These are phyloP conservation scores for Rhododendron williamsianum DNA, from an alignment of 148 eudicot genomes.

Conservation along the genomic window DNA sequence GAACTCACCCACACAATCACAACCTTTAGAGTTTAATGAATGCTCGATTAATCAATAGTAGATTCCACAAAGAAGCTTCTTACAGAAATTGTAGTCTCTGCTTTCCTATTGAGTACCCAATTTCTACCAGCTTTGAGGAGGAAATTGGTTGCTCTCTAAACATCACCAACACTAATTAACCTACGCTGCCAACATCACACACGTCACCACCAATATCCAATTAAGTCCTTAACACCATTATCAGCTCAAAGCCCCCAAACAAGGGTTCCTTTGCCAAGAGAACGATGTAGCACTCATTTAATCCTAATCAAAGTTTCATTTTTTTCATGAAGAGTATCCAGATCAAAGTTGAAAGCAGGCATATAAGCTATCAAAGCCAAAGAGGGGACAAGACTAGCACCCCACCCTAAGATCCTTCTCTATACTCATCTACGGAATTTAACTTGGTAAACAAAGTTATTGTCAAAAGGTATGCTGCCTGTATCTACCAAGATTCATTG, in stretches of 20 bases:
- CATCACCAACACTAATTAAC: not conserved
- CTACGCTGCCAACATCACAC: not conserved
- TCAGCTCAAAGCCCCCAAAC: not conserved
- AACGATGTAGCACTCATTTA: not conserved
- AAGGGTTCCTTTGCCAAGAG: not conserved
- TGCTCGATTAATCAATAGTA: not conserved
- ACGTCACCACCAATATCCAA: not conserved
- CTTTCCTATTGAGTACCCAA: not conserved
- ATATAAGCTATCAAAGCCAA: not conserved
- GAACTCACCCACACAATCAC: not conserved
- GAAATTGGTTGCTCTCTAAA: not conserved
- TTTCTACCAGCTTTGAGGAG: not conserved
- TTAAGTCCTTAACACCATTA: not conserved
- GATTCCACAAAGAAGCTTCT: not conserved
- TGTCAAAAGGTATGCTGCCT: not conserved
- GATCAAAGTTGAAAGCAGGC: not conserved
- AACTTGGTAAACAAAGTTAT: not conserved
- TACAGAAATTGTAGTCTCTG: not conserved
- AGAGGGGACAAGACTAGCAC: not conserved
- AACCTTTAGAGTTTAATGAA: not conserved
- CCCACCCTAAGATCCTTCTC: not conserved
- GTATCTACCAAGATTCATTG: not conserved
- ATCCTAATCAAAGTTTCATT: not conserved
- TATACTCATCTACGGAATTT: not conserved
- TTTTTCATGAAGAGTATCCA: not conserved